Evolutionary conservation across 805 yeast genomes (phyloP), one percentile per base, ranked within the genome.

Genomic region (Priceomyces haplophilus): DNA sequence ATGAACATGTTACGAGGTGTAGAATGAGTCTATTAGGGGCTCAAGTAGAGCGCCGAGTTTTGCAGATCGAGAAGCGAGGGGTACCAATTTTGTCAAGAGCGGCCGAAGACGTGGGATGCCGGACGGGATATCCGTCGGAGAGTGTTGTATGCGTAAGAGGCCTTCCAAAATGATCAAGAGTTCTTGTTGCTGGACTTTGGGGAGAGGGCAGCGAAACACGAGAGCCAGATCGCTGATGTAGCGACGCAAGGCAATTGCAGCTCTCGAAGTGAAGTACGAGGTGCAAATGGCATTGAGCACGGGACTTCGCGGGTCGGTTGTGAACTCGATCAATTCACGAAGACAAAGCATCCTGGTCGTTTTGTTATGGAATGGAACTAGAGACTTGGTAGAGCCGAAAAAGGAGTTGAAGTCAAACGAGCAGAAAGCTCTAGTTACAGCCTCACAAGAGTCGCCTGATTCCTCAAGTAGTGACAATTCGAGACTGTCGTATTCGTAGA

Each of bases 101-200:
- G 23, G 30, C n/a, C 48, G 35, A 16, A 48, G 41, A 39, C 46
- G 40, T 6, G 33, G 38, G 15, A 42, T 46, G 17, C 44, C 38
- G 3, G 6, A n/a, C 19, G 25, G n/a, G 23, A 24, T 39, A 46
- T 32, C 38, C 44, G 5, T 37, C 35, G 16, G 41, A 13, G 20
- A 24, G 11, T n/a, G 23, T 11, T 23, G 34, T 27, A 40, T 24
- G n/a, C 17, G 21, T 7, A 37, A 21, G 11, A 48, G 30, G 7
- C 85, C 84, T 3, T 58, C 45, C 18, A 83, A 50, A 4, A 80
- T 52, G 0, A 66, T 52, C 10, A 49, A 47, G n/a, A 89, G 54
- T 57, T 90, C 98, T 4, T 65, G 61, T 41, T 77, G 77, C 50
- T 87, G 88, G 6, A 85, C 59, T 31, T 75, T 70, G 0, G 91